Evolutionary conservation across 2,329 filamentous ascomycete genomes (phyloP), one percentile per base, ranked within the genome.

Genomic region (Colletotrichum tamarilloi): DNA sequence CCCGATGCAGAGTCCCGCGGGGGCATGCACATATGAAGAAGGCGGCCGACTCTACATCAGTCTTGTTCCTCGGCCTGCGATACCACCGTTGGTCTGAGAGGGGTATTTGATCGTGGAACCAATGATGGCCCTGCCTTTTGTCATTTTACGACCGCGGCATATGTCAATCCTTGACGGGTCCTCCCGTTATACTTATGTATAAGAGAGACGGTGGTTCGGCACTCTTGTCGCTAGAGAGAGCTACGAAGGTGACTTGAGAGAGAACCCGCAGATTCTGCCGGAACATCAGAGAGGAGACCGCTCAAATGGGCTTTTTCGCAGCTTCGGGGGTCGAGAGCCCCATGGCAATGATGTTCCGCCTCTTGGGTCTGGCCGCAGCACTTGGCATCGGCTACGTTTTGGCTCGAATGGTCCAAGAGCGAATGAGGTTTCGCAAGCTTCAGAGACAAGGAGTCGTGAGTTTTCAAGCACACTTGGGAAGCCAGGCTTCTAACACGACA

Each of bases 361-460:
- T 38, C 16, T 62, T 59, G 6, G 28, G 38, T 30, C 30, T 72
- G 8, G 42, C 24, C 5, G 52, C 30, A 28, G 4, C n/a, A 8
- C 35, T 68, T 22, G 65, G 65, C 12, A 7, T 73, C 2, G 22
- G 38, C 2, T 58, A 59, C 28, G 35, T 38, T 5, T n/a, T 73
- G n/a, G n/a, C 46, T 14, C 59, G 62, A 46, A 30, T 71, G 22
- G 49, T 65, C 3, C 60, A 46, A 30, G 67, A 66, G n/a, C 60
- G 71, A 14, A 46, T 59, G 35, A 59, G 14, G 24, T 67, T 66
- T 8, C 38, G 62, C 28, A 66, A 28, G 38, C 35, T 67, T 62
- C 65, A 22, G 19, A 57, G 11, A 12, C 46, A 67, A 11, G 67
- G 62, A 22, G 24, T 73, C 11, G 72, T 74, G 24, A 67, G 67